Base-by-base conservation (phyloP, 768 basidiomycete species). In the Rhizopogon roseolus region DNA sequence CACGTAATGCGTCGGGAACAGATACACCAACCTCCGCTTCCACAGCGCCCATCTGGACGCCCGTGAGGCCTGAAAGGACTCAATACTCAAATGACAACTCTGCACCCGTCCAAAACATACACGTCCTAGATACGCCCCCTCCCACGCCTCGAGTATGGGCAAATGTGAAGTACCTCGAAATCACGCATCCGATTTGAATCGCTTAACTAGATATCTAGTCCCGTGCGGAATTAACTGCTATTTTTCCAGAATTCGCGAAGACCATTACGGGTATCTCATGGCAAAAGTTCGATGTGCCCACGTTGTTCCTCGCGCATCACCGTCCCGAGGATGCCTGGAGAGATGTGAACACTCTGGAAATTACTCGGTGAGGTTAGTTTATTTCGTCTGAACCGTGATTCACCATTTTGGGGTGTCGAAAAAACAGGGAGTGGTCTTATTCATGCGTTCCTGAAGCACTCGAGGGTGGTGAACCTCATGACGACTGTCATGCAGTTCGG, bases 211-310 rank as follows among this genome's bases (percentile, higher is more conserved):
- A 25, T 44, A 32, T 39, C 9, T 41, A 68, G 67, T 66, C 66
- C n/a, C 49, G 57, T 2, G 28, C 49, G 8, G 61, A 61, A 10
- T 57, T 68, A 19, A 7, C 55, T 22, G 59, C 50, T 6, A 50
- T 60, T 19, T 68, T 65, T 16, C 67, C 67, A 17, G 57, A 64
- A 36, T 58, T 70, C 8, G 48, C 43, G 0, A 66, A 65, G 36
- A 14, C 63, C 5, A 14, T 34, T 38, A 34, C 54, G 17, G 59
- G 63, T 10, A 54, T 68, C 48, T 60, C 56, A 10, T 68, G 65
- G 63, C 49, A 59, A 34, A 63, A 70, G 42, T 68, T 59, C 14
- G 64, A 64, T 49, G 60, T 60, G 4, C 68, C 68, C 1, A 34
- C 65, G 43, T 56, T 68, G 41, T 17, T 68, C 17, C 57, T 68